Percentiles rank a stretch among this genome's conserved stretches.
Evolutionary conservation across 805 yeast genomes (phyloP).

Genomic region (Grigorovia jiainica): DNA sequence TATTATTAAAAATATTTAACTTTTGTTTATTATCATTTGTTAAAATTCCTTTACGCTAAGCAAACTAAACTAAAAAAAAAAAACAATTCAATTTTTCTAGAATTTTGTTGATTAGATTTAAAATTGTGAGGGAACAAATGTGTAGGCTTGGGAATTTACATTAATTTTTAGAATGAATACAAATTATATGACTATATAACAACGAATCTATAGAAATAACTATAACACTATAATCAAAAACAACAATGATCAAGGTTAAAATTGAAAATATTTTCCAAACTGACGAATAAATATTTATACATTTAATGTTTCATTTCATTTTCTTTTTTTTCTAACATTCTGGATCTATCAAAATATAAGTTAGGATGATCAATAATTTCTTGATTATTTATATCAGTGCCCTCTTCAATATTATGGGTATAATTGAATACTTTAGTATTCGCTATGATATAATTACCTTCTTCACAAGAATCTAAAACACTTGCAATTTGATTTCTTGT

Average conservation of each 20-base stretch:
- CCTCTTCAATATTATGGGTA: constrained; percentile 30
- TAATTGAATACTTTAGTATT: constrained; percentile 83
- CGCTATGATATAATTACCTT: constrained; percentile 71
- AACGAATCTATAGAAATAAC: no score
- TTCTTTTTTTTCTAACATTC: constrained; percentile 40
- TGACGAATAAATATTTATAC: neutral
- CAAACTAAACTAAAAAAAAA: no score
- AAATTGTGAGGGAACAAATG: no score
- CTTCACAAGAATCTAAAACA: constrained; percentile 57
- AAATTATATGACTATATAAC: neutral
- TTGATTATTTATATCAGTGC: constrained; percentile 39
- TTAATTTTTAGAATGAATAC: neutral
- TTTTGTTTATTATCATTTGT: no score
- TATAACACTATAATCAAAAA: no score
- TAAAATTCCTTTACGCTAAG: no score
- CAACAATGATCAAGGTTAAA: no score
- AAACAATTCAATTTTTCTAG: no score
- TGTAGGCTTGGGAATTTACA: no score
- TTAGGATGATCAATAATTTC: constrained; percentile 78
- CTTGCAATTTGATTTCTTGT: constrained; percentile 40
- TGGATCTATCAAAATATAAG: constrained; percentile 70
- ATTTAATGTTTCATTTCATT: constrained; percentile 3
- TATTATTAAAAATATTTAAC: no score
- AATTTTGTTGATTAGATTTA: no score
- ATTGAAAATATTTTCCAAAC: no score